Evolutionary conservation across 805 yeast genomes (phyloP).

Genomic region (Candida railenensis): DNA sequence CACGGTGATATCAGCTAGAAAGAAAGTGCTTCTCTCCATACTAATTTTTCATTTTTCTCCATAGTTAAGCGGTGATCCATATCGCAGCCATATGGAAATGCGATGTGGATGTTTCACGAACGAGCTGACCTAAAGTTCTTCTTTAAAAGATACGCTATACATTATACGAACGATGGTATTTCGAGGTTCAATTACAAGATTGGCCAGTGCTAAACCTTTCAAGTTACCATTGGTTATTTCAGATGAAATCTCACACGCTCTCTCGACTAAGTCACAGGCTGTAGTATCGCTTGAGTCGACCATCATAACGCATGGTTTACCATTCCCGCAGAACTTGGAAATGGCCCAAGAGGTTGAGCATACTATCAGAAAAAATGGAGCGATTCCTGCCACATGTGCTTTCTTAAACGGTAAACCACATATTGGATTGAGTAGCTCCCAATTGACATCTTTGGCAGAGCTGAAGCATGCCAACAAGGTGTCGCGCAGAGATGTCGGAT

Average conservation of each 20-base stretch:
- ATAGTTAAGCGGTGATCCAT: neutral
- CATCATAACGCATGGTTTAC: constrained; percentile 86
- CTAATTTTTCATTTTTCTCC: neutral
- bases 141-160: neutral
- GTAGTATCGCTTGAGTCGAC: constrained; percentile 85
- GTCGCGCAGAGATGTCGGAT: constrained; percentile 78
- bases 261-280: constrained; percentile 50
- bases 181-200: neutral
- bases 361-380: constrained; percentile 59
- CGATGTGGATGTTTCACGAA: too few relatives aligned
- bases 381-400: constrained; percentile 83
- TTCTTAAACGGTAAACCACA: constrained; percentile 68
- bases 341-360: constrained; percentile 73
- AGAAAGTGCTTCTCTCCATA: neutral
- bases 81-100: neutral
- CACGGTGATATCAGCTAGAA: neutral
- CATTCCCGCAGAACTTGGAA: constrained; percentile 69
- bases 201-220: neutral
- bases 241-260: constrained; percentile 64
- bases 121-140: too few relatives aligned
- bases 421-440: constrained; percentile 57
- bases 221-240: constrained; percentile 23
- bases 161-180: too few relatives aligned
- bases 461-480: constrained; percentile 47
- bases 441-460: constrained; percentile 52